Conservation (phyloP, 106 monocot genomes). For the Allium cepa region DNA sequence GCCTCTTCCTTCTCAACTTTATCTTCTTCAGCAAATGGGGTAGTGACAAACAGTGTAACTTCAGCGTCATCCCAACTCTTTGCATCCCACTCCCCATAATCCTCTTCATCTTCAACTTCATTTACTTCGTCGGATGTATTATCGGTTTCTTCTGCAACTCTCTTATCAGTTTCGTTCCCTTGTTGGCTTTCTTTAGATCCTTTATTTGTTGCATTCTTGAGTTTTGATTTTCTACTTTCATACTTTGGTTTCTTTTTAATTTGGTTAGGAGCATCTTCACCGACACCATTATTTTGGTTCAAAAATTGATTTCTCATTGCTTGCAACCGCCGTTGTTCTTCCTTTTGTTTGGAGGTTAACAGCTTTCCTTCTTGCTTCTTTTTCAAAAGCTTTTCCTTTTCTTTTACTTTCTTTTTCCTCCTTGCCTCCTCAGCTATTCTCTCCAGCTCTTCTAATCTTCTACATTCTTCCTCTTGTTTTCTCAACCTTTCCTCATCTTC, state of each 20-base stretch:
- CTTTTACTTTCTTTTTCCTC: constrained; percentile 81
- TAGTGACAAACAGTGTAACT: constrained; percentile 55
- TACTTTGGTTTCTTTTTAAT: constrained; percentile 56
- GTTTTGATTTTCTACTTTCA: constrained; percentile 38
- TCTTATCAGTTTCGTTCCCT: constrained; percentile 11
- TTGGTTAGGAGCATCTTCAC: constrained; percentile 28
- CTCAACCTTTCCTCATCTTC: constrained; percentile 82
- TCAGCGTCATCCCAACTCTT: constrained; percentile 98
- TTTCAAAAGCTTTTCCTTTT: constrained; percentile 76
- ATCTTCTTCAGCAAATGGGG: constrained; percentile 75
- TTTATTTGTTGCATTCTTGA: neutral
- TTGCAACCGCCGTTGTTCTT: constrained; percentile 65
- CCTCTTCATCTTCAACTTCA: constrained; percentile 60
- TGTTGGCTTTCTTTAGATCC: constrained; percentile 8
- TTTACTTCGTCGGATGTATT: constrained; percentile 25
- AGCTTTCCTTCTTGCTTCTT: constrained; percentile 78
- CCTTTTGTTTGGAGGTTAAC: constrained; percentile 75
- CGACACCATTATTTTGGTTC: constrained; percentile 18
- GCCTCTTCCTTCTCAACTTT: constrained; percentile 26
- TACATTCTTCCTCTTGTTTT: constrained; percentile 82
- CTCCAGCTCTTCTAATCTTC: constrained; percentile 64
- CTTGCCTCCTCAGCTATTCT: constrained; percentile 74
- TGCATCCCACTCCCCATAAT: constrained; percentile 93
- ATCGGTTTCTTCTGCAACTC: constrained; percentile 33
- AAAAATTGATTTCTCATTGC: constrained; percentile 79